These are phyloP conservation scores for Kockovaella imperatae DNA, from an alignment of 768 basidiomycete species.

Conservation along the genomic window DNA sequence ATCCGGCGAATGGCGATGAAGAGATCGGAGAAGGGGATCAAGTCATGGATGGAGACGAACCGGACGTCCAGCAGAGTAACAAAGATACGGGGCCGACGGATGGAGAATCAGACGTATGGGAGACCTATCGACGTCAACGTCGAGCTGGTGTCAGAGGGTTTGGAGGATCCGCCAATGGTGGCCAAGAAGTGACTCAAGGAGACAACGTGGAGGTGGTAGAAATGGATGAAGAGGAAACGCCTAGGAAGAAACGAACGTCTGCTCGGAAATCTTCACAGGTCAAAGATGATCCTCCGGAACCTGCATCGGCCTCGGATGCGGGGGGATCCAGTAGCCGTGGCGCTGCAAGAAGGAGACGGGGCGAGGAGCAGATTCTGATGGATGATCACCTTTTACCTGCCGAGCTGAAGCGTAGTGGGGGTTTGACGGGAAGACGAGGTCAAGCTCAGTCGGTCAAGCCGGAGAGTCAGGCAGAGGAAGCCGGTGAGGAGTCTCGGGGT, in stretches of 20 bases:
- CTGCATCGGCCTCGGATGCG: conserved; percentile 6
- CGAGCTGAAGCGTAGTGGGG: conserved; percentile 16
- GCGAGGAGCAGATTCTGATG: conserved; percentile 30
- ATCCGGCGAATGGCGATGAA: conserved; percentile 16
- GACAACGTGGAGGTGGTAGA: background rate
- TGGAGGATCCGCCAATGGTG: conserved; percentile 6
- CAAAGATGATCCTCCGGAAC: conserved; percentile 1
- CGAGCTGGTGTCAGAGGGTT: conserved; percentile 11
- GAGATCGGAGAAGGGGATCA: conserved; percentile 48
- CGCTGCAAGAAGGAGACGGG: conserved; percentile 18
- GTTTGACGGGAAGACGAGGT: background rate
- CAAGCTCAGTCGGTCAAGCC: conserved; percentile 2
- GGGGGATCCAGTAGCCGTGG: conserved; percentile 16
- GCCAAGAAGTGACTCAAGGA: background rate
- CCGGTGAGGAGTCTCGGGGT: conserved; percentile 1
- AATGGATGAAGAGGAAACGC: conserved; percentile 5
- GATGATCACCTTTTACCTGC: conserved; percentile 32
- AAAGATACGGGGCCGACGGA: conserved; percentile 36
- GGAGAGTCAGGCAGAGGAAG: conserved; percentile 5
- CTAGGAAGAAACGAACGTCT: conserved; percentile 1
- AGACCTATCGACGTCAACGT: conserved; percentile 33
- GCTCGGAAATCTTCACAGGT: no score
- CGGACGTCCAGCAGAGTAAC: conserved; percentile 49
- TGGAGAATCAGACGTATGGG: conserved; percentile 16
- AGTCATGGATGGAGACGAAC: conserved; percentile 14